phyloP scores from a whole-genome alignment of 2,329 filamentous ascomycete genomes.

The Apiospora saccharicola region DNA sequence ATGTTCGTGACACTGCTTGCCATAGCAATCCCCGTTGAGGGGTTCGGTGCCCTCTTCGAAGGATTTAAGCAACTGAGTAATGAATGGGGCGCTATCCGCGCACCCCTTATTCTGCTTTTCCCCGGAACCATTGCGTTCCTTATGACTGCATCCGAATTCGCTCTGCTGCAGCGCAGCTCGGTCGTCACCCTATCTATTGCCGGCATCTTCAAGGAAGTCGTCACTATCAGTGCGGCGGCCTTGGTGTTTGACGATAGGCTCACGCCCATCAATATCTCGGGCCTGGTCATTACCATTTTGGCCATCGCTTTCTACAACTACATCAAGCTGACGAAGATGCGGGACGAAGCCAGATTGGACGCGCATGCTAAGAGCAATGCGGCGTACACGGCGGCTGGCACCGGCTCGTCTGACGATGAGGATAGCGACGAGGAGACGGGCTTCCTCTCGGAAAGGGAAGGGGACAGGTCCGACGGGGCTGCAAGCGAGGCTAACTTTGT shows the following conservation, averaged over 20 bases:
- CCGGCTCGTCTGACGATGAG: constrained; percentile 42
- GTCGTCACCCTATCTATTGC: constrained; percentile 97
- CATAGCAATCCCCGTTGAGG: constrained; percentile 88
- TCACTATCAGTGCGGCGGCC: constrained; percentile 90
- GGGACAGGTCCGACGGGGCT: constrained; percentile 41
- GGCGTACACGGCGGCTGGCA: constrained; percentile 40
- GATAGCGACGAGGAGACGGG: constrained; percentile 56
- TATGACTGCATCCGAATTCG: constrained; percentile 97
- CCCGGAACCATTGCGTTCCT: constrained; percentile 91
- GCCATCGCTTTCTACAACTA: constrained; percentile 94
- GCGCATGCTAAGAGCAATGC: constrained; percentile 51
- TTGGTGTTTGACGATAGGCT: constrained; percentile 88
- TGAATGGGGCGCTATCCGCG: constrained; percentile 71
- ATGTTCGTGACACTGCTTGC: constrained; percentile 88
- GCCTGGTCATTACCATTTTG: constrained; percentile 84
- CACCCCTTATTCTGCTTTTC: constrained; percentile 81
- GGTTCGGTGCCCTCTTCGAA: constrained; percentile 70
- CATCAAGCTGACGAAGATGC: constrained; percentile 92
- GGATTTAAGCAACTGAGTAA: constrained; percentile 70
- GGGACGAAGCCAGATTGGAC: constrained; percentile 70
- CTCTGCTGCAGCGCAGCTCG: constrained; percentile 90
- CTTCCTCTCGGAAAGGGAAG: constrained; percentile 48
- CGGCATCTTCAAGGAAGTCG: constrained; percentile 98
- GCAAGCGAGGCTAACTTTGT: constrained; percentile 48
- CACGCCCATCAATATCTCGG: constrained; percentile 85